Base-by-base conservation (phyloP, 192 early-diverging fungal genomes). In the Podila epicladia region DNA sequence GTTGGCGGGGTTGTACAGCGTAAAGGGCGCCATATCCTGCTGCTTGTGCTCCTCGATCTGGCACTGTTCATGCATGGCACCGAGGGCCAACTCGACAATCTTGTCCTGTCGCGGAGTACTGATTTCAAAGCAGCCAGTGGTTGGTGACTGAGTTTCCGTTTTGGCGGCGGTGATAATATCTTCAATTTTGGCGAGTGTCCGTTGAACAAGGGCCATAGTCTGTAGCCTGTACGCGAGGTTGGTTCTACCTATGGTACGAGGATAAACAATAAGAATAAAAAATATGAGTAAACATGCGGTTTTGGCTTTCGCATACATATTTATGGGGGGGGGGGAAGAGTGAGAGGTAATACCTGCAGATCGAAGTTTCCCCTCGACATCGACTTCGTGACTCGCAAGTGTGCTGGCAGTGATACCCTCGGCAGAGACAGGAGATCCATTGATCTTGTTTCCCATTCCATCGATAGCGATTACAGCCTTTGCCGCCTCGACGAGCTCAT, bases 291-390 rank as follows among this genome's bases (percentile, higher is more conserved):
- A 45, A 4, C 4, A 3, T 4, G 41, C 12, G 12, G 41, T 15
- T 45, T 45, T 33, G 33, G 33, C 3, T 3, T 3, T 15, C 9
- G 38, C 2, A 15, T 45, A 0, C 13, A 48, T 32, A 26, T 32
- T 5, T 22, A 19, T 32, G 6, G 26, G 28, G 33, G 26, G 35
- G 33, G 49, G 48, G 15, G 57, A 57, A 62, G 15, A 49, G 50
- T 3, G 33, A 33, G 26, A 55, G 53, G 28, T 4, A 37, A 55
- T 74, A 74, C 73, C 73, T 51, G 73, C 73, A 53, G 73, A 67
- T 45, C 73, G 73, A 41, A 74, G 60, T 20, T 45, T 62, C 35
- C 62, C 51, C n/a, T 60, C 64, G 17, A 15, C 26, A 9, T 67
- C 49, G 22, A 6, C 20, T 24, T 26, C 31, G 22, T 33, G 37